Base-by-base conservation (phyloP, 176 grass and related monocot genomes). In the Luzula sylvatica region DNA sequence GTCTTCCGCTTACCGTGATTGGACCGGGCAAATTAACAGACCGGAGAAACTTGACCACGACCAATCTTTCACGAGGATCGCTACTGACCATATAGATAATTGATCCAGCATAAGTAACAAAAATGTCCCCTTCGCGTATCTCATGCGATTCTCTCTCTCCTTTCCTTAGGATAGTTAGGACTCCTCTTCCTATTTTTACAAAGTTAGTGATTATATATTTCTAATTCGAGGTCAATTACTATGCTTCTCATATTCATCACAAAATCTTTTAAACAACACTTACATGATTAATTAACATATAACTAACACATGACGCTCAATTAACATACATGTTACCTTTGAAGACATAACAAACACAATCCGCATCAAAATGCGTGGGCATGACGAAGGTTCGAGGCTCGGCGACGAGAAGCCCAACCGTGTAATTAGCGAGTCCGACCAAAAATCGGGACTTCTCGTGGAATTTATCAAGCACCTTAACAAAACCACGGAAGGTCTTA, bases 41-140 rank as follows among this genome's bases (percentile, higher is more conserved):
- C 20, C 26, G 71, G 41, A 88, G 56, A 19, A 95, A 74, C 73
- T 69, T 88, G n/a, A 71, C 79, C 23, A 95, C 35, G 14, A 72
- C 72, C 39, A 95, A 32, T 69, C 68, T 87, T 12, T 50, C 11
- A 4, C 35, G 42, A 4, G 1, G 3, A 44, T 76, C 68, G 2
- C 50, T 88, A 64, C 87, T 95, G 17, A 82, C 50, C 2, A 80
- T 48, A 67, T 87, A 94, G 1, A 83, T 70, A 45, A 87, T 30
- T 42, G 75, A 44, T 3, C 88, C 88, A 1, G 88, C 65, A 0
- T 70, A 75, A 55, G 82, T 87, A 1, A 72, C 29, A 51, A 94
- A 47, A 23, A 83, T 69, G 40, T 94, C 88, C 19, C 88, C 88
- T 58, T 68, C 49, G 41, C 30, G 72, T 9, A 94, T 53, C 59